A percentile compares a stretch with the other conserved stretches of the same genome.
Conservation (phyloP, 179 eudicot species). For the Gypsophila paniculata region DNA sequence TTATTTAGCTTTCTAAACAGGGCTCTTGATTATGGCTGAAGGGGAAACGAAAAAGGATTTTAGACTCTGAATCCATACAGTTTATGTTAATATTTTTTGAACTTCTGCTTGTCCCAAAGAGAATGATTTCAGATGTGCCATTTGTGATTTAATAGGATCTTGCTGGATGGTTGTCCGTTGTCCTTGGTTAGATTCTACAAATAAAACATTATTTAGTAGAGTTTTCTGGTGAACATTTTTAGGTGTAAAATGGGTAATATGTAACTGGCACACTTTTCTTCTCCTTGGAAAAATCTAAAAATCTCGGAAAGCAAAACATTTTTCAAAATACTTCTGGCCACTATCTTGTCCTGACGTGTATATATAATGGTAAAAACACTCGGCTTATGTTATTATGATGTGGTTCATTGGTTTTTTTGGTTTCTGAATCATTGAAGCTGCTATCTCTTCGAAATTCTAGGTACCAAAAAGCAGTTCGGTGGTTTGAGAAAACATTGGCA, state of each 20-base stretch:
- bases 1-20: neutral
- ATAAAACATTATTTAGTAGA: neutral
- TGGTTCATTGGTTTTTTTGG: neutral
- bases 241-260: neutral
- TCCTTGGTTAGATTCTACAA: neutral
- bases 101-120: neutral
- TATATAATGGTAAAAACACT: neutral
- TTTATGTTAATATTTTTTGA: neutral
- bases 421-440: slow-evolving; percentile 1
- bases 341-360: neutral
- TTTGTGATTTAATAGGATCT: neutral
- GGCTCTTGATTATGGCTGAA: neutral
- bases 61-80: neutral
- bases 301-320: neutral
- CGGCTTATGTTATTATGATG: neutral
- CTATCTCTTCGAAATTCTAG: slow-evolving; percentile 33
- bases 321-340: slow-evolving; percentile 8
- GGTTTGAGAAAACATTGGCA: slow-evolving; percentile 88
- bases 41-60: neutral
- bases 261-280: neutral
- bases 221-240: neutral
- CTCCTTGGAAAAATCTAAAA: neutral
- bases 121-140: neutral
- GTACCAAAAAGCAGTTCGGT: slow-evolving; percentile 73
- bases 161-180: slow-evolving; percentile 7